Evolutionary conservation across 495 filamentous ascomycete genomes (phyloP), one percentile per base, ranked within the genome.

Genomic region (Cudoniella acicularis): DNA sequence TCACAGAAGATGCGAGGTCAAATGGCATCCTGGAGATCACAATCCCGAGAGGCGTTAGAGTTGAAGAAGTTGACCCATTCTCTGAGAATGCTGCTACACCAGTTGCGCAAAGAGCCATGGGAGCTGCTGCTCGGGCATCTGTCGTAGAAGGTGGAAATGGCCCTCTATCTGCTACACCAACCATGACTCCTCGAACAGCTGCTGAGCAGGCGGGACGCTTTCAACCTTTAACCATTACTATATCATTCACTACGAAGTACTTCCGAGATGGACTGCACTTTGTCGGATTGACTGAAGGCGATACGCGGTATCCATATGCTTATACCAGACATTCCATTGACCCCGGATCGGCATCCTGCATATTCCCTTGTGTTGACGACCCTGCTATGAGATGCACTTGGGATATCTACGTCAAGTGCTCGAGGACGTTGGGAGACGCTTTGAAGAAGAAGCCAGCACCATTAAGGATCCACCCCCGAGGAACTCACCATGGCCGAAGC

Each of bases 281-380:
- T 72, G 89, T 94, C 22, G 95, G 94, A 1, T 78, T 90, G 26
- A 85, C 88, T 49, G 83, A 85, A 48, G 84, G 83, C 16, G 92
- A 97, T 66, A 67, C 73, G 49, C 80, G 92, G 60, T 98, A 92
- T 67, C 92, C 94, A 0, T 91, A 98, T 70, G 87, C 88, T 0
- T 99, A 92, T 69, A 93, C 95, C 0, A 90, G 86, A 22, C 92
- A 92, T 62, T 86, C 84, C 1, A 70, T 85, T 16, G 85, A 85
- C 50, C 83, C 90, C 3, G 91, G 92, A n/a, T 82, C 82, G 40
- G 87, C 90, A 3, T 92, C 84, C 54, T 88, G 87, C 64, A 81
- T 97, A 10, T 98, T 98, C 64, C 94, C 94, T 10, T 97, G 92
- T 62, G 77, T 97, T 22, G 95, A 98, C 68, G 88, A 96, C 67